Percentiles rank a stretch among this genome's conserved stretches.
Conservation (phyloP, 345 rosid species). For the Trapa incisa region DNA sequence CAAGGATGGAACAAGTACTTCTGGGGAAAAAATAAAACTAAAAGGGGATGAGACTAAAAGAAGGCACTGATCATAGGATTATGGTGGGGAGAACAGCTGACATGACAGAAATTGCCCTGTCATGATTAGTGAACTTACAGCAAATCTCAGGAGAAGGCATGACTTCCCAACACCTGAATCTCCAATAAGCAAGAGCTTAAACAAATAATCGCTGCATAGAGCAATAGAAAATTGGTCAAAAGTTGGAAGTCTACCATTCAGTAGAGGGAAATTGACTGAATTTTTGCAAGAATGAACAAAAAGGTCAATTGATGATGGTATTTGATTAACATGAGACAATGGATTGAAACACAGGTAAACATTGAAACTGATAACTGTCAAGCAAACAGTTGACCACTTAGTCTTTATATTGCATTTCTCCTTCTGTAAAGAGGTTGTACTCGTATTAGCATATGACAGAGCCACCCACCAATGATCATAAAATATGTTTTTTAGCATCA, state of each 20-base stretch:
- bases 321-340: background rate
- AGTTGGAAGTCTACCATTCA: background rate
- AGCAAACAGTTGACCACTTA: background rate
- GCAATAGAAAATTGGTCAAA: background rate
- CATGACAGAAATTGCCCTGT: background rate
- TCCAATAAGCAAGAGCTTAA: conserved; percentile 39
- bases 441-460: background rate
- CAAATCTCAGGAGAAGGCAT: conserved; percentile 38
- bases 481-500: background rate
- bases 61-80: background rate
- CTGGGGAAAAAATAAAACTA: too few relatives aligned
- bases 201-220: conserved; percentile 42
- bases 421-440: background rate
- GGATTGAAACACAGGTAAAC: background rate
- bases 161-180: conserved; percentile 47
- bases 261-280: background rate
- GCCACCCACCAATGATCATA: background rate
- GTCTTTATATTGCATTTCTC: background rate
- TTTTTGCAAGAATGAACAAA: background rate
- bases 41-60: background rate
- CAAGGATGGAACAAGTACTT: background rate
- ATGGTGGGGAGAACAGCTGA: background rate
- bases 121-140: conserved; percentile 24
- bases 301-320: background rate
- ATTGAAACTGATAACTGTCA: background rate